Evolutionary conservation across 768 basidiomycete species (phyloP).

Genomic region (Hericium erinaceus): DNA sequence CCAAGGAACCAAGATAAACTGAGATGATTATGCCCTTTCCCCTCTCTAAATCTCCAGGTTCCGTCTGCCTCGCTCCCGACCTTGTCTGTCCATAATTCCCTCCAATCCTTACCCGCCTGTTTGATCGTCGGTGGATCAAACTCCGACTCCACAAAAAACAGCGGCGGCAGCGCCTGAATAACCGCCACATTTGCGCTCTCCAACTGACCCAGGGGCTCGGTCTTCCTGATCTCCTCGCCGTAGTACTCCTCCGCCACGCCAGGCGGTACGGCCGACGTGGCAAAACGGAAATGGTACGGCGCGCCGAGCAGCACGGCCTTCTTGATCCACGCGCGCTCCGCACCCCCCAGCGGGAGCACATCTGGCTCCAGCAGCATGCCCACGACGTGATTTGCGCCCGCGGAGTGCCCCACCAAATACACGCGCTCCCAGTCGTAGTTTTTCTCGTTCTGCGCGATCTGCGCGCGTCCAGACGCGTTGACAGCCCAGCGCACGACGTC

Average conservation of each 20-base stretch:
- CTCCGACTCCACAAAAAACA: neutral
- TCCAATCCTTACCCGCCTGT: neutral
- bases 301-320: neutral
- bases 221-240: neutral
- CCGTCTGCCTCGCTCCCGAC: neutral
- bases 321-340: neutral
- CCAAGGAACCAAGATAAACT: slow-evolving; percentile 39
- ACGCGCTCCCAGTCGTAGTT: neutral
- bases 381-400: neutral
- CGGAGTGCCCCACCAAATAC: neutral
- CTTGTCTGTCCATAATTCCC: neutral
- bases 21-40: slow-evolving; percentile 48
- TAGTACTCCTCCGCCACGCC: neutral
- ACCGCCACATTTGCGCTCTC: neutral
- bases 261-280: neutral
- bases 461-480: neutral
- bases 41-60: neutral
- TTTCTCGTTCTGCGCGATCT: neutral
- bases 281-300: neutral
- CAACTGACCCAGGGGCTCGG: neutral
- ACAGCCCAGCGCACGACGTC: slow-evolving; percentile 11
- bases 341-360: neutral
- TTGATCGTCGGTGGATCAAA: neutral
- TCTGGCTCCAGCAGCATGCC: neutral
- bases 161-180: neutral